phyloP scores from a whole-genome alignment of 495 filamentous ascomycete species.

The Annulohypoxylon bovei region DNA sequence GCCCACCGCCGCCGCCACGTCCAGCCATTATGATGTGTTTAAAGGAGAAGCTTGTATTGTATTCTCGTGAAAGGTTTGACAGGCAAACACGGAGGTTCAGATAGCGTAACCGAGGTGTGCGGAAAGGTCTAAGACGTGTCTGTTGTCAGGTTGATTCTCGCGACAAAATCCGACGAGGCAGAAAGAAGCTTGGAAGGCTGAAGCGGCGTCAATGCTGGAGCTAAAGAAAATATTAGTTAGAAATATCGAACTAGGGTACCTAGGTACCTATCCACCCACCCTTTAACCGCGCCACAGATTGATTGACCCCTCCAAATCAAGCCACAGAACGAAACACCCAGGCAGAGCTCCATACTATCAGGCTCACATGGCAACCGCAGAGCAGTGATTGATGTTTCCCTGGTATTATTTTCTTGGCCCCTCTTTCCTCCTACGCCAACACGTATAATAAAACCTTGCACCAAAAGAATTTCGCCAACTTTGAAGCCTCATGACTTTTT shows the following conservation, averaged over 20 bases:
- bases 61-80: background rate
- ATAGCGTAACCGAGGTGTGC: background rate
- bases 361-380: conserved; percentile 45
- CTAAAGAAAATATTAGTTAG: conserved; percentile 10
- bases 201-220: background rate
- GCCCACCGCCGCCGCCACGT: conserved; percentile 78
- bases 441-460: conserved; percentile 33
- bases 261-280: background rate
- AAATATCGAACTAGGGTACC: background rate
- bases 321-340: conserved; percentile 22
- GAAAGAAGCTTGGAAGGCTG: conserved; percentile 33
- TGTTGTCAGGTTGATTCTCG: conserved; percentile 14
- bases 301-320: conserved; percentile 36
- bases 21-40: conserved; percentile 72
- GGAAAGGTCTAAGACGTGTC: background rate
- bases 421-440: conserved; percentile 36
- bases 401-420: conserved; percentile 38
- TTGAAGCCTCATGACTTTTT: background rate
- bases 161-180: conserved; percentile 36
- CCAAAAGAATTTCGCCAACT: conserved; percentile 2
- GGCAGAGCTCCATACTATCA: conserved; percentile 35
- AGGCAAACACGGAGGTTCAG: conserved; percentile 8
- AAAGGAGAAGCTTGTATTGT: background rate
- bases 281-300: background rate
- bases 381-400: conserved; percentile 30